A percentile compares a stretch with the other conserved stretches of the same genome.
phyloP scores from a whole-genome alignment of 1,284 basidiomycete genomes.

The Puccinia polysora region DNA sequence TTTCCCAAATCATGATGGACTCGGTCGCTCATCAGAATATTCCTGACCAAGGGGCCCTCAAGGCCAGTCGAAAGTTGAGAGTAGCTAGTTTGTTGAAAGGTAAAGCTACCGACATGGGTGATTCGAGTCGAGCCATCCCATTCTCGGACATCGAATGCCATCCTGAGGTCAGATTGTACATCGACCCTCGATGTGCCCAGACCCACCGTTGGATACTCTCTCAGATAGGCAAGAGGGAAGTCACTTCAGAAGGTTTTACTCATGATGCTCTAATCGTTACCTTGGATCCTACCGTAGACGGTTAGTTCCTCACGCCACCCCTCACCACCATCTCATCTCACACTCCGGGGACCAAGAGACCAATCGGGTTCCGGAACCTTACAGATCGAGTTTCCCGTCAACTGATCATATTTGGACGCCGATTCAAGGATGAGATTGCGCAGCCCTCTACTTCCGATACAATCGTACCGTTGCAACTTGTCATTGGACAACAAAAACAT shows the following conservation, averaged over 20 bases:
- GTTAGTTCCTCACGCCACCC: slow-evolving; percentile 9
- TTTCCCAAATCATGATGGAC: background rate
- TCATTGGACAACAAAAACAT: slow-evolving; percentile 29
- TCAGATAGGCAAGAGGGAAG: slow-evolving; percentile 28
- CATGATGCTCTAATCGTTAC: slow-evolving; percentile 24
- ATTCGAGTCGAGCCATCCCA: slow-evolving; percentile 5
- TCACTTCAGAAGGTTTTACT: slow-evolving; percentile 20
- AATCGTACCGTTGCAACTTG: slow-evolving; percentile 23
- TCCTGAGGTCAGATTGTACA: slow-evolving; percentile 33
- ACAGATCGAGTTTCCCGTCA: slow-evolving; percentile 18
- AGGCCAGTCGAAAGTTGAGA: slow-evolving; percentile 18
- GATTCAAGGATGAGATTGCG: background rate
- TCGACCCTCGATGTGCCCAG: slow-evolving; percentile 42
- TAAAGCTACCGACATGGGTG: slow-evolving; percentile 19
- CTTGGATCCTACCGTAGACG: slow-evolving; percentile 32
- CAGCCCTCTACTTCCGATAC: slow-evolving; percentile 28
- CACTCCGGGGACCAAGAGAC: background rate
- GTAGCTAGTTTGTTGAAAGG: slow-evolving; percentile 39
- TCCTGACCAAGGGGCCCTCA: background rate
- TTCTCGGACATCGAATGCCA: slow-evolving; percentile 37
- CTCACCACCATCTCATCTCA: background rate
- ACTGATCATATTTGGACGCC: slow-evolving; percentile 30
- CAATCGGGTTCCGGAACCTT: background rate
- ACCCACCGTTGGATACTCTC: slow-evolving; percentile 37
- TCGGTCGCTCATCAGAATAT: background rate